Percentiles rank a stretch among this genome's conserved stretches.
These are phyloP conservation scores for Trametes pubescens DNA, from an alignment of 1,284 basidiomycete genomes.

Conservation along the genomic window DNA sequence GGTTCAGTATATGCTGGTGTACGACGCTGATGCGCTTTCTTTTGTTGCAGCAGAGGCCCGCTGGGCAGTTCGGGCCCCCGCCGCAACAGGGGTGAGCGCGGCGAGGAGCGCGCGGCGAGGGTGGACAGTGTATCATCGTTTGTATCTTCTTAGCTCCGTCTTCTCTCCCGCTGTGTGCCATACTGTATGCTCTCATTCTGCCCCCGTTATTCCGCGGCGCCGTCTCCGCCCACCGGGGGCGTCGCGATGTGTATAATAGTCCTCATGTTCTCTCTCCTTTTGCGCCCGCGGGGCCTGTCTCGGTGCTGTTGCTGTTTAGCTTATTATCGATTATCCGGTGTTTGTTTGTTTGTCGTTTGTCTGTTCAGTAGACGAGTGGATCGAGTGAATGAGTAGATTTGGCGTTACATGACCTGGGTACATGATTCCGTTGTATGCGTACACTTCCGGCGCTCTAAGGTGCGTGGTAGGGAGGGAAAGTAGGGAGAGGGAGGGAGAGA, in stretches of 20 bases:
- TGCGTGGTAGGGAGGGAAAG: not conserved
- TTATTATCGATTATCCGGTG: not conserved
- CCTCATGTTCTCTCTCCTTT: not conserved
- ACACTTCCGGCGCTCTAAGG: slow-evolving; percentile 9
- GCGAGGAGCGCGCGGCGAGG: not conserved
- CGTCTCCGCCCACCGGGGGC: not conserved
- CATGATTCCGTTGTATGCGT: slow-evolving; percentile 8
- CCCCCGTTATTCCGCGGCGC: not conserved
- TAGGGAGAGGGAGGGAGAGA: not conserved
- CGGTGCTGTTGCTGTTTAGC: not conserved
- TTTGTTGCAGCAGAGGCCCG: slow-evolving; percentile 18
- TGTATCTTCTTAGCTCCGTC: slow-evolving; percentile 10
- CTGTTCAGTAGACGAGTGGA: not conserved
- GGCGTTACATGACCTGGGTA: slow-evolving; percentile 9
- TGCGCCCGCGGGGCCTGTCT: not conserved
- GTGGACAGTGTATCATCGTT: slow-evolving; percentile 9
- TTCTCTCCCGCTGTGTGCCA: slow-evolving; percentile 3
- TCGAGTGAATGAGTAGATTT: not conserved
- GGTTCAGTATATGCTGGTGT: too few relatives aligned
- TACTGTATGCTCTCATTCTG: slow-evolving; percentile 1
- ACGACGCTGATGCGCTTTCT: not conserved
- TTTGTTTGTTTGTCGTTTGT: too few relatives aligned
- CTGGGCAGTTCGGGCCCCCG: slow-evolving; percentile 26
- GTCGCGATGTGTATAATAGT: slow-evolving; percentile 8
- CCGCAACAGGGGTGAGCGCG: slow-evolving; percentile 22